phyloP scores from a whole-genome alignment of 2,329 filamentous ascomycete genomes.

The Emergomyces pasteurianus region DNA sequence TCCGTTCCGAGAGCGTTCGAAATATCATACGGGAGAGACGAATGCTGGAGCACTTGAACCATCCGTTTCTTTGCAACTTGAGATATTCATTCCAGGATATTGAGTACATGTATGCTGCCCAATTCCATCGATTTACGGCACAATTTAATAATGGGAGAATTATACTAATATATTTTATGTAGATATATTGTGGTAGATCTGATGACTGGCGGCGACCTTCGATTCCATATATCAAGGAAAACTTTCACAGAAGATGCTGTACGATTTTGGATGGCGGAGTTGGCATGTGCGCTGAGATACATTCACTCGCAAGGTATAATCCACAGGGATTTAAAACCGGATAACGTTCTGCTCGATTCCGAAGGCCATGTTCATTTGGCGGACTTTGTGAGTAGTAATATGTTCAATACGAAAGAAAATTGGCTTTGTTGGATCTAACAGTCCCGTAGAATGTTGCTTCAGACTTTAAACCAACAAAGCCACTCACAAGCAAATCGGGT shows the following conservation, averaged over 20 bases:
- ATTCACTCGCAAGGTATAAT: conserved; percentile 80
- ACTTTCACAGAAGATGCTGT: conserved; percentile 96
- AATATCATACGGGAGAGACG: conserved; percentile 96
- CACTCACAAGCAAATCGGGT: conserved; percentile 88
- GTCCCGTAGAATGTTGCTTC: conserved; percentile 76
- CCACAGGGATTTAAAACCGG: conserved; percentile 82
- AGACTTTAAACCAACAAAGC: conserved; percentile 71
- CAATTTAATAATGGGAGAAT: neutral
- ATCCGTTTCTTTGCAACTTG: conserved; percentile 95
- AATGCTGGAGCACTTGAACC: conserved; percentile 97
- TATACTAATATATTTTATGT: conserved; percentile 16
- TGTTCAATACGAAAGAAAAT: neutral
- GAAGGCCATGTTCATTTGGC: conserved; percentile 94
- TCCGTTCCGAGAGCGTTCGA: conserved; percentile 91
- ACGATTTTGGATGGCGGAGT: conserved; percentile 90
- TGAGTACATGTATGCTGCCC: conserved; percentile 73
- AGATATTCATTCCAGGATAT: conserved; percentile 99
- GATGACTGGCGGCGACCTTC: conserved; percentile 93
- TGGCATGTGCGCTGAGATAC: conserved; percentile 82
- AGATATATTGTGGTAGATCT: conserved; percentile 90
- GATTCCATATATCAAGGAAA: conserved; percentile 96
- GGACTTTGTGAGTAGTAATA: conserved; percentile 66
- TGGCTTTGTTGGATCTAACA: conserved; percentile 9
- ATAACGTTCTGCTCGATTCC: conserved; percentile 77
- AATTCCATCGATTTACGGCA: neutral